Conservation (phyloP, 2,329 filamentous ascomycete species). For the Sordariomycetes sp. region DNA sequence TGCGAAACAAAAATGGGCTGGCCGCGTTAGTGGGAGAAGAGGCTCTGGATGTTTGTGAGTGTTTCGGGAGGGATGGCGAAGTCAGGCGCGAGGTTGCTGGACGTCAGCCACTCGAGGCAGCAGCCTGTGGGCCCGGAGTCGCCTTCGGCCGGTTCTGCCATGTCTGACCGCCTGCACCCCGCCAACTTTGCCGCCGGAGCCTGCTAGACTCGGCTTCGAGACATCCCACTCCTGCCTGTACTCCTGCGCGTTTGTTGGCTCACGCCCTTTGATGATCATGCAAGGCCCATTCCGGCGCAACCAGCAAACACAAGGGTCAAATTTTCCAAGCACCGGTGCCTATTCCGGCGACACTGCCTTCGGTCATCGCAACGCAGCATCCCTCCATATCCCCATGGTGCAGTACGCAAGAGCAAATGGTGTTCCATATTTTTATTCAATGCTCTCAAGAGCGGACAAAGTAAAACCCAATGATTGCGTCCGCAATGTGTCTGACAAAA, state of each 20-base stretch:
- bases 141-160: slow-evolving; percentile 1
- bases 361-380: neutral
- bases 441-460: neutral
- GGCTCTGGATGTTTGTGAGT: neutral
- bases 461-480: neutral
- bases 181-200: no score
- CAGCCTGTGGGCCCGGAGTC: neutral
- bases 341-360: no score
- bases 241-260: neutral
- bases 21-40: no score
- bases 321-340: no score
- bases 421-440: neutral
- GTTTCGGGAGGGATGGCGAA: neutral
- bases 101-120: slow-evolving; percentile 1
- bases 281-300: no score
- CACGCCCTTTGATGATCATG: no score
- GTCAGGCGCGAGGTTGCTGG: neutral
- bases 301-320: no score
- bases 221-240: neutral
- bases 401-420: neutral
- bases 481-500: neutral
- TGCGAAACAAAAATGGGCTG: no score
- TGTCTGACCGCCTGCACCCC: neutral
- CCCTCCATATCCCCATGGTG: neutral
- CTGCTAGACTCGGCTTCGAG: no score